Percentiles rank a stretch among this genome's conserved stretches.
Conservation (phyloP, 2,329 filamentous ascomycete genomes). For the Harringtonia lauricola region DNA sequence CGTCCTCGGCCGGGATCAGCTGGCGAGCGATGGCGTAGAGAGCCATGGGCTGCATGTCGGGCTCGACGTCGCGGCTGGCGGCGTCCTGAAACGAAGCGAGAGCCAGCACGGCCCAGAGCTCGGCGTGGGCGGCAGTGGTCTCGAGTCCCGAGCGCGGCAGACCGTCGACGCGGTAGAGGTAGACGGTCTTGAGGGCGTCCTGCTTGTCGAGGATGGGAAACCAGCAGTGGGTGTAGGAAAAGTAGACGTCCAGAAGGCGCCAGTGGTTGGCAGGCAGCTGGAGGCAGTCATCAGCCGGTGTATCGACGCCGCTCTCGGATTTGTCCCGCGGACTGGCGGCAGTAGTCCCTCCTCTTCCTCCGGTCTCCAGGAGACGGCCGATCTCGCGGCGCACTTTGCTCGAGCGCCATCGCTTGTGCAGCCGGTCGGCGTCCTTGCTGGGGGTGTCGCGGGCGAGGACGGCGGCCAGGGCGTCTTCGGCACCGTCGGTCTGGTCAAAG, state of each 20-base stretch:
- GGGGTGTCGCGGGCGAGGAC: slow-evolving; percentile 16
- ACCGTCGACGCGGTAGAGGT: slow-evolving; percentile 21
- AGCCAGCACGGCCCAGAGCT: slow-evolving; percentile 49
- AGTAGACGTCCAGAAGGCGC: slow-evolving; percentile 59
- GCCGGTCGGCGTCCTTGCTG: slow-evolving; percentile 31
- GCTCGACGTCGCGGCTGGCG: slow-evolving; percentile 9
- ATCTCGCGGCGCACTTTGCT: slow-evolving; percentile 52
- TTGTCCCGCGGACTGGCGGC: slow-evolving; percentile 20
- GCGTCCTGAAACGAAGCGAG: slow-evolving; percentile 44
- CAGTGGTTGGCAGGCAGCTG: slow-evolving; percentile 41
- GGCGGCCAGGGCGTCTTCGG: slow-evolving; percentile 43
- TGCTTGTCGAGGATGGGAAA: slow-evolving; percentile 62
- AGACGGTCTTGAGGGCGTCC: slow-evolving; percentile 38
- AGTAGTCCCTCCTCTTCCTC: slow-evolving; percentile 23
- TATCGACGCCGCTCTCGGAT: slow-evolving; percentile 18
- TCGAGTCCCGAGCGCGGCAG: not conserved
- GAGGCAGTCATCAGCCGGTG: not conserved
- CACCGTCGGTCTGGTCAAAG: slow-evolving; percentile 49
- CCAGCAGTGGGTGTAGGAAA: slow-evolving; percentile 67
- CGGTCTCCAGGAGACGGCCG: slow-evolving; percentile 49
- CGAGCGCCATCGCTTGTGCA: slow-evolving; percentile 53
- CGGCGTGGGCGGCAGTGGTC: slow-evolving; percentile 18
- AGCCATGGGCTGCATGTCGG: not conserved
- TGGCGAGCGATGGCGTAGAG: slow-evolving; percentile 36
- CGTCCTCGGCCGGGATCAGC: slow-evolving; percentile 37